Base-by-base conservation (phyloP, 2,329 filamentous ascomycete species). In the Aureobasidium musti region DNA sequence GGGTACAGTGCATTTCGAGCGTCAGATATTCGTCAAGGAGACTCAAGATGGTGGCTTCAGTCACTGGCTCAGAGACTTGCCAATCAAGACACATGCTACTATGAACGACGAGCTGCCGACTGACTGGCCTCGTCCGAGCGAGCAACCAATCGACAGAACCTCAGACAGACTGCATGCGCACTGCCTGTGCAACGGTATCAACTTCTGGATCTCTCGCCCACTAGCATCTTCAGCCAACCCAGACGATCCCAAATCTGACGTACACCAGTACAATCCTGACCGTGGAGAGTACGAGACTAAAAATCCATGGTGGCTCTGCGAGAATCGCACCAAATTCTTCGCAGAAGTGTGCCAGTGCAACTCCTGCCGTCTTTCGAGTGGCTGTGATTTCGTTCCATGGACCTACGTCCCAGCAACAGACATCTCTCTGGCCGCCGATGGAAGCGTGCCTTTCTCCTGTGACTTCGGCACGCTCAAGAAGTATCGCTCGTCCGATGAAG, bases 371-470 rank as follows among this genome's bases (percentile, higher is more conserved):
- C 77, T 87, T 3, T 76, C 78, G 0, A 82, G 84, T 0, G 87
- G 88, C 3, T 87, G 86, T 69, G 86, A 89, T 66, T 82, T 90
- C 54, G 84, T 89, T 70, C 78, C 83, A 0, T 91, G 88, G 88
- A 81, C 85, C 0, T 91, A 90, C 72, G 77, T 90, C 0, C 86
- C 87, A 0, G 79, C 80, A n/a, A 74, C 77, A 1, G 87, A 88
- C 70, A 85, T 91, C 63, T 75, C 79, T 21, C 78, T 84, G 1
- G 23, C 60, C 30, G 68, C 75, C 37, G 68, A 80, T 56, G 71
- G 76, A 17, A 67, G 41, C 17, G 71, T 73, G 23, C 71, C 75
- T 54, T 82, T 81, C 45, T 66, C 43, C n/a, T 35, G 14, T 5
- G 19, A 56, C 10, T 71, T 76, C 30, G 80, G 79, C 0, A 82